Conservation (phyloP, 2,329 filamentous ascomycete species). For the Aspergillus sp. region DNA sequence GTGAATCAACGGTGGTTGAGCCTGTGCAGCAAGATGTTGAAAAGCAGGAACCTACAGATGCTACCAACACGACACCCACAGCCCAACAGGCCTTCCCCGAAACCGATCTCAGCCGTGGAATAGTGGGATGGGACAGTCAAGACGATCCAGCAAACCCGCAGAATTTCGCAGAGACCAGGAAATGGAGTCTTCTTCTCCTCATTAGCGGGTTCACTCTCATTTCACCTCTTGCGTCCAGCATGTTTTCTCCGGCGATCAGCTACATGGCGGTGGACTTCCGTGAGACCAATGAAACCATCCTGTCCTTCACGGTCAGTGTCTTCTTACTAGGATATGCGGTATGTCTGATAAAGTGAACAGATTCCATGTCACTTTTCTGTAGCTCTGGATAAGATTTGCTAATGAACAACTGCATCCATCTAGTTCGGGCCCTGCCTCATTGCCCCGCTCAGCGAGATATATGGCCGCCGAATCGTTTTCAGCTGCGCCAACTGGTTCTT, state of each 20-base stretch:
- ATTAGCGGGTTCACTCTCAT: constrained; percentile 32
- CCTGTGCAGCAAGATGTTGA: too few relatives aligned
- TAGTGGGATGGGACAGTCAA: constrained; percentile 62
- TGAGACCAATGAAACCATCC: constrained; percentile 23
- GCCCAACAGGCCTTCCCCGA: constrained; percentile 35
- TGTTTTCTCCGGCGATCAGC: constrained; percentile 31
- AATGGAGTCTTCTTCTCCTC: constrained; percentile 28
- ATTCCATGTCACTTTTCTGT: too few relatives aligned
- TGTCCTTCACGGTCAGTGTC: constrained; percentile 33
- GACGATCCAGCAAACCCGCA: constrained; percentile 60
- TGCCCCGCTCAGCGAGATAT: constrained; percentile 66
- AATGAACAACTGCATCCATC: background rate
- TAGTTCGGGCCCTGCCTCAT: constrained; percentile 60
- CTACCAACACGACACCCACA: background rate
- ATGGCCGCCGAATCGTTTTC: constrained; percentile 61
- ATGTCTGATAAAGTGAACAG: background rate
- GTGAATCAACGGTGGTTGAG: too few relatives aligned
- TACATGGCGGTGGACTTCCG: constrained; percentile 25
- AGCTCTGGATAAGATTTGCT: too few relatives aligned
- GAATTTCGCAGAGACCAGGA: constrained; percentile 45
- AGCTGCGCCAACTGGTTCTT: constrained; percentile 59
- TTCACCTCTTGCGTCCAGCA: constrained; percentile 35
- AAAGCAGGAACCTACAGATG: too few relatives aligned
- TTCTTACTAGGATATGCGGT: constrained; percentile 32
- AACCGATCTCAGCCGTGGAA: constrained; percentile 46